A percentile compares a stretch with the other conserved stretches of the same genome.
Conservation (phyloP, 306 rosid species). For the Cicer pinnatifidum region DNA sequence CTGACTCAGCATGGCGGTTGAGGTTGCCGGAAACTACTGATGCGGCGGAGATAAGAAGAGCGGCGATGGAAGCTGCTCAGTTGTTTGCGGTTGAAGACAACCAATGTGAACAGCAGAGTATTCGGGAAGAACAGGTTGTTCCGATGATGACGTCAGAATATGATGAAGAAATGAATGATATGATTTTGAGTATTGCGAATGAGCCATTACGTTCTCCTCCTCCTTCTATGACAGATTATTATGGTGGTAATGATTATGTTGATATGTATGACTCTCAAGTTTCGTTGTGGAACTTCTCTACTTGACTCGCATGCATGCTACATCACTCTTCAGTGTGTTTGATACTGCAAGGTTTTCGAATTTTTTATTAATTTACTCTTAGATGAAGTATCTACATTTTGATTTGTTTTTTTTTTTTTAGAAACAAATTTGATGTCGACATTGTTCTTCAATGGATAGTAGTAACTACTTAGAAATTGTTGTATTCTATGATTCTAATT, state of each 20-base stretch:
- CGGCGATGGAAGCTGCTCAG: slow-evolving; percentile 65
- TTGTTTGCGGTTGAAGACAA: background rate
- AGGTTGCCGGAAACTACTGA: slow-evolving; percentile 53
- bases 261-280: background rate
- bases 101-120: background rate
- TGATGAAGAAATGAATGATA: background rate
- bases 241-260: background rate
- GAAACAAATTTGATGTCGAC: too few species aligned
- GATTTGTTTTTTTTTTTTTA: too few species aligned
- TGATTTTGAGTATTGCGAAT: background rate
- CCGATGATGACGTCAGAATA: background rate
- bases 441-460: too few species aligned
- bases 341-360: too few species aligned
- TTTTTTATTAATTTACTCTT: too few species aligned
- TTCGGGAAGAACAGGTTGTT: background rate
- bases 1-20: slow-evolving; percentile 67
- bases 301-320: too few species aligned
- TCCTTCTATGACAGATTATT: background rate
- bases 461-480: too few species aligned
- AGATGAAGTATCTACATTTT: too few species aligned
- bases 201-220: slow-evolving; percentile 22
- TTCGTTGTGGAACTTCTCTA: background rate
- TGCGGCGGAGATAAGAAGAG: slow-evolving; percentile 56
- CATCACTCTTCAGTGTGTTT: too few species aligned
- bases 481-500: too few species aligned